Conservation (phyloP, 2,329 filamentous ascomycete species). For the Fusarium sp. region DNA sequence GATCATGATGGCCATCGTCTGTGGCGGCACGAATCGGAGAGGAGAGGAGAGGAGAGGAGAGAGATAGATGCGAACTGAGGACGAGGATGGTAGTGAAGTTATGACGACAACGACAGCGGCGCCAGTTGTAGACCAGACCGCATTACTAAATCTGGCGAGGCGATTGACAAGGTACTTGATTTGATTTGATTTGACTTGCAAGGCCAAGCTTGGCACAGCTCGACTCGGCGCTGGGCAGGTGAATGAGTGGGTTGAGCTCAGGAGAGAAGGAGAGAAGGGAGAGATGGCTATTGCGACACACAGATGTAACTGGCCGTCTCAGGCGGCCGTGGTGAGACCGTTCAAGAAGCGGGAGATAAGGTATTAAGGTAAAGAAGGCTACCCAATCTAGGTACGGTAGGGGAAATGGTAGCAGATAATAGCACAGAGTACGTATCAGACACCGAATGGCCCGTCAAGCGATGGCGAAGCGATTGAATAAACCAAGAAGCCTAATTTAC, state of each 20-base stretch:
- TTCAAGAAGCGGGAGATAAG: background rate
- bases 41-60: no score
- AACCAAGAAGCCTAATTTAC: background rate
- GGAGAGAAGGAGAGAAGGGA: background rate
- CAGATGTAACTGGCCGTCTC: background rate
- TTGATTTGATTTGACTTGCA: background rate
- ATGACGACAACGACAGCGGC: slow-evolving; percentile 22
- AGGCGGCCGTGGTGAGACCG: slow-evolving; percentile 5
- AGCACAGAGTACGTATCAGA: background rate
- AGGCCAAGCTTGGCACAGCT: background rate
- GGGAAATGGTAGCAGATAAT: background rate
- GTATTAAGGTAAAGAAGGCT: background rate
- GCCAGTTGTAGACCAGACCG: background rate
- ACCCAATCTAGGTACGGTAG: background rate
- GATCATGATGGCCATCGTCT: slow-evolving; percentile 35
- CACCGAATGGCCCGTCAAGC: background rate
- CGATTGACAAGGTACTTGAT: background rate
- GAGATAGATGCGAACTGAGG: background rate
- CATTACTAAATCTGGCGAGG: slow-evolving; percentile 12
- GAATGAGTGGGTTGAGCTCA: background rate
- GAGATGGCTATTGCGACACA: background rate
- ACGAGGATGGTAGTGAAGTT: background rate
- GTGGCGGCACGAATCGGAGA: slow-evolving; percentile 11
- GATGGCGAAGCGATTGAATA: background rate
- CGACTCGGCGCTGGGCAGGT: background rate